Evolutionary conservation across 1,139 yeast genomes (phyloP).

Genomic region (Magnusiomyces suaveolens): DNA sequence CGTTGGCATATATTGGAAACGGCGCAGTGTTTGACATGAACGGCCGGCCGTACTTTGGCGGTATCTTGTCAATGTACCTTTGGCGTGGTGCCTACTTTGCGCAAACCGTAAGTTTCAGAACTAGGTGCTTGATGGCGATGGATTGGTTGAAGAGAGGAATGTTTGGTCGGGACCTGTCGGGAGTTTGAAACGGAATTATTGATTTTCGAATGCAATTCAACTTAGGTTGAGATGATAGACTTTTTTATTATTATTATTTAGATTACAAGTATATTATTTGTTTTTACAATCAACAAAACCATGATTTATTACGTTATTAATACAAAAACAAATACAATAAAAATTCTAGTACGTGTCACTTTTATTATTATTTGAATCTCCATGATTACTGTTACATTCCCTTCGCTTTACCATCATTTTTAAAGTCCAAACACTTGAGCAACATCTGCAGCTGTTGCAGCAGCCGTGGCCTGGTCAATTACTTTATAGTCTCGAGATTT

Average conservation of each 20-base stretch:
- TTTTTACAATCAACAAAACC: no score
- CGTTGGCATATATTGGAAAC: conserved; percentile 64
- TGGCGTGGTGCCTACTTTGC: conserved; percentile 92
- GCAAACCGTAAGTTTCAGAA: conserved; percentile 84
- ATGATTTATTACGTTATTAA: no score
- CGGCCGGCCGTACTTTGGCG: conserved; percentile 64
- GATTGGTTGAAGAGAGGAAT: conserved; percentile 84
- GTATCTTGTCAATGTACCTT: conserved; percentile 77
- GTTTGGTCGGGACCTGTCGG: conserved; percentile 71
- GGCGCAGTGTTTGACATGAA: conserved; percentile 93
- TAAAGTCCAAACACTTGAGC: conserved; percentile 5
- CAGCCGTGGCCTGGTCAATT: conserved; percentile 2
- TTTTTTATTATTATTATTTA: no score
- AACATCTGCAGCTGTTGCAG: conserved; percentile 5
- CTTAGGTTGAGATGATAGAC: no score
- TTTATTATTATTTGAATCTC: no score
- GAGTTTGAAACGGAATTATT: no score
- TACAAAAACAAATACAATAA: no score
- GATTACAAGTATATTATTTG: no score
- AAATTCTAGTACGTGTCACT: no score
- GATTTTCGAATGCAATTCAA: no score
- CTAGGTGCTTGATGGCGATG: conserved; percentile 70
- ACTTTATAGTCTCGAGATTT: neutral
- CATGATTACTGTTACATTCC: no score
- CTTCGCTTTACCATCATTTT: neutral